Base-by-base conservation (phyloP, 2,329 filamentous ascomycete genomes). In the Stenocarpella maydis region DNA sequence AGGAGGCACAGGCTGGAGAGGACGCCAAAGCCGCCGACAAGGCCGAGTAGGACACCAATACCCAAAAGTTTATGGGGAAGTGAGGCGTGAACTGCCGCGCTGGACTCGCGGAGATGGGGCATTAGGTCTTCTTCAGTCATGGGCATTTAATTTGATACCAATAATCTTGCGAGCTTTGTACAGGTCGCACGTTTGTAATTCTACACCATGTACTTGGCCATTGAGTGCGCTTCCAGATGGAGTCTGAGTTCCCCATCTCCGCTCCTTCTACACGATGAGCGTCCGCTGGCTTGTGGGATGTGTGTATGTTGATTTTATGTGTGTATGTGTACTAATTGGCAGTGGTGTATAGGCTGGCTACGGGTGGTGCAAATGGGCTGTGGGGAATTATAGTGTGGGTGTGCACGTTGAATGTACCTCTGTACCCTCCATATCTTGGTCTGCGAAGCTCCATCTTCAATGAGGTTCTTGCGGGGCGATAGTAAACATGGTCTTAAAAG, bases 71-170 rank as follows among this genome's bases (percentile, higher is more conserved):
- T 24, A 43, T n/a, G 47, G n/a, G n/a, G 37, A 26, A 37, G 14
- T 37, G 2, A 37, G 41, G 58, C 58, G 14, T 37, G 43, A 47
- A 14, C n/a, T 49, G 43, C 58, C 58, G 58, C 43, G 58, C 58
- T 63, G 58, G 58, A 63, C 28, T 63, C 58, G 58, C 58, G 58
- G 58, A 49, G 24, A 6, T 21, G 19, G 19, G 43, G 15, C 12
- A 49, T 47, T 47, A n/a, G n/a, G 37, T 49, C 47, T 21, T 24
- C 12, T 24, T 24, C 7, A 63, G 43, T 63, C 58, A 63, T 28
- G 28, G 49, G 19, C 19, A 49, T 49, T 24, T 43, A 24, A 49
- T 49, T 49, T 63, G 28, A 63, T 49, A 49, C 58, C 58, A 47
- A 0, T n/a, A 37, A 3, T 17, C 26, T 53, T 45, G 19, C 39